Conservation (phyloP, 164 flowering plant genomes). For the Magnolia officinalis region DNA sequence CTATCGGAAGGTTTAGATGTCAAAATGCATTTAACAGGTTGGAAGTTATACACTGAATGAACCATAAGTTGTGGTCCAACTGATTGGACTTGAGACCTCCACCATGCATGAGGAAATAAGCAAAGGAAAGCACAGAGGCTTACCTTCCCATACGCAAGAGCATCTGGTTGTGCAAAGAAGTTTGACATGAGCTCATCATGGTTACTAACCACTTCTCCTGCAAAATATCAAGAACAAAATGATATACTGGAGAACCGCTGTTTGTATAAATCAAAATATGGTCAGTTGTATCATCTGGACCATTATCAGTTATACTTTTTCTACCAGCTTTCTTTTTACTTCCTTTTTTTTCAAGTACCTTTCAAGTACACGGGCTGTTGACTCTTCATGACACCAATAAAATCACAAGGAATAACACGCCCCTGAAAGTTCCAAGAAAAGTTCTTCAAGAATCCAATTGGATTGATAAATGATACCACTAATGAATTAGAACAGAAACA, state of each 20-base stretch:
- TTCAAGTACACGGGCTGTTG: conserved; percentile 90
- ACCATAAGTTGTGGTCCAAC: too few relatives aligned
- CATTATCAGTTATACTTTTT: too few relatives aligned
- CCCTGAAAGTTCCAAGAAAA: conserved; percentile 52
- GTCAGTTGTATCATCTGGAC: too few relatives aligned
- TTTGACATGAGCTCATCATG: conserved; percentile 99
- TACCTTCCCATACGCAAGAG: conserved; percentile 99
- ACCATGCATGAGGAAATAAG: too few relatives aligned
- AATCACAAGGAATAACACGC: conserved; percentile 95
- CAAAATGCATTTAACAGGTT: too few relatives aligned
- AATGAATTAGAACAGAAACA: neutral
- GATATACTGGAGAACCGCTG: too few relatives aligned
- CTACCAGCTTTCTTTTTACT: neutral
- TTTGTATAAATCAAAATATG: neutral
- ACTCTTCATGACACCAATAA: conserved; percentile 84
- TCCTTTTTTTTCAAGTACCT: conserved; percentile 34
- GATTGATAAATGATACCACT: neutral
- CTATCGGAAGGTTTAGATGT: too few relatives aligned
- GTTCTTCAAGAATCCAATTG: conserved; percentile 1
- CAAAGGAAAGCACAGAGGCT: neutral
- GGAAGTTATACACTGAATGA: too few relatives aligned
- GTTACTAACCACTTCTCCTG: conserved; percentile 90
- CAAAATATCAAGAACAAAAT: conserved; percentile 14
- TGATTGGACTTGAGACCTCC: too few relatives aligned
- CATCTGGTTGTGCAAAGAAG: conserved; percentile 99